Base-by-base conservation (phyloP, 257 asterid species). In the Parsonsia alboflavescens region DNA sequence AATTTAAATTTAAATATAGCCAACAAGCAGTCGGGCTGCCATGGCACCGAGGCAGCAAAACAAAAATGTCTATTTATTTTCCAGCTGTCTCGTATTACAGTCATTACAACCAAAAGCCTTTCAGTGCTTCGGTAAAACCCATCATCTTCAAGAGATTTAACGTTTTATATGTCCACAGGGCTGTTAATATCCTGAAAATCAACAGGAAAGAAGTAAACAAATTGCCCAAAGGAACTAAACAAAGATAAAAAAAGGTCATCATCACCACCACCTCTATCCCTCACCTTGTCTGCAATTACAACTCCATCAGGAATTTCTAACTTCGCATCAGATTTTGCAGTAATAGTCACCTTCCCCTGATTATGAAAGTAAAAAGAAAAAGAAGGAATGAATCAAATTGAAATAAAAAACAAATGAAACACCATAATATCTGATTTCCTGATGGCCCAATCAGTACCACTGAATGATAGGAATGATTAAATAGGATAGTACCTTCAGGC, bases 301-400 rank as follows among this genome's bases (percentile, higher is more conserved):
- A 89, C 83, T 69, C 92, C 89, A 68, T 88, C 97, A 7, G 96
- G 96, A 74, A 95, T 93, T 88, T 88, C 95, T 45, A 95, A 80
- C 87, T 93, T 91, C 68, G 42, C 80, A n/a, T 96, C 98, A 8
- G 96, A 46, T 79, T 87, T 90, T 0, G 98, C 98, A 67, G 91
- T 52, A 72, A 95, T 75, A 17, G 83, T 84, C 79, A 95, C 98
- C 50, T 90, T 91, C 39, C 99, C 99, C 99, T 93, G 76, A 52
- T 74, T 28, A 39, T 26, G 0, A 17, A 65, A 78, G 66, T 46
- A 44, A 26, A 54, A n/a, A 22, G 33, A 15, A 46, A 78, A 53
- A 21, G 63, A 16, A 30, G 13, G 48, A 68, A 26, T 22, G 12
- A 75, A 15, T 9, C 49, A 61, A n/a, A 11, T 7, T 12, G 39